Evolutionary conservation across 345 rosid genomes (phyloP).

Genomic region (Lepidium aucheri): DNA sequence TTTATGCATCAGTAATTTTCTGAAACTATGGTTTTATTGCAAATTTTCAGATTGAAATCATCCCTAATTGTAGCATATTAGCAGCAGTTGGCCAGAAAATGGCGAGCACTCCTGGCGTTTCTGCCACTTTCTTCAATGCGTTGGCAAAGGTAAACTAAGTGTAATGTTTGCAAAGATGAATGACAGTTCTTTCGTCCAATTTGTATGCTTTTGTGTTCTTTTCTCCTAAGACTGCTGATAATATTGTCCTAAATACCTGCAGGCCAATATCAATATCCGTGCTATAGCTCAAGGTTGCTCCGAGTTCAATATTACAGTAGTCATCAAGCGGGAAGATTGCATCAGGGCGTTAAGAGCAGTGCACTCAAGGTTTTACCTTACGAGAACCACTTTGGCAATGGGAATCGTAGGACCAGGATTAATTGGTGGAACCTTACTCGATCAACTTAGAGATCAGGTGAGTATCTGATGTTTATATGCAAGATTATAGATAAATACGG

Average conservation of each 20-base stretch:
- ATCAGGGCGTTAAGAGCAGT: slow-evolving; percentile 89
- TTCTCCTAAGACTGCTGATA: slow-evolving; percentile 10
- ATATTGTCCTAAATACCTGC: slow-evolving; percentile 16
- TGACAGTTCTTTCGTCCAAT: not conserved
- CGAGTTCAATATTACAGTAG: slow-evolving; percentile 86
- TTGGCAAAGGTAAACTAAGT: slow-evolving; percentile 67
- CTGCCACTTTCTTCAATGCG: slow-evolving; percentile 83
- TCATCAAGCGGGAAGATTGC: slow-evolving; percentile 82
- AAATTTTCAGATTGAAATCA: slow-evolving; percentile 58
- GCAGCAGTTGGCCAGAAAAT: slow-evolving; percentile 98
- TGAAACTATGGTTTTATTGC: slow-evolving; percentile 6
- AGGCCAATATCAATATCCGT: slow-evolving; percentile 92
- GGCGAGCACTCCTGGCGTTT: slow-evolving; percentile 97
- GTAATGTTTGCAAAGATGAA: no score
- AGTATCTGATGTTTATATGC: not conserved
- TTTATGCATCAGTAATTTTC: slow-evolving; percentile 7
- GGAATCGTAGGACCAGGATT: slow-evolving; percentile 94
- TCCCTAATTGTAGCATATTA: slow-evolving; percentile 89
- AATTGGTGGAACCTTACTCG: slow-evolving; percentile 86
- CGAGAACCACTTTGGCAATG: slow-evolving; percentile 84
- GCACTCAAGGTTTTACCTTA: slow-evolving; percentile 89
- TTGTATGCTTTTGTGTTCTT: not conserved
- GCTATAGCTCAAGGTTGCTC: slow-evolving; percentile 99
- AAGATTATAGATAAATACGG: not conserved
- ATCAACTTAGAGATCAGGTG: slow-evolving; percentile 93